Evolutionary conservation across 108 stramenopile species (phyloP).

Genomic region (Skeletonema potamos): DNA sequence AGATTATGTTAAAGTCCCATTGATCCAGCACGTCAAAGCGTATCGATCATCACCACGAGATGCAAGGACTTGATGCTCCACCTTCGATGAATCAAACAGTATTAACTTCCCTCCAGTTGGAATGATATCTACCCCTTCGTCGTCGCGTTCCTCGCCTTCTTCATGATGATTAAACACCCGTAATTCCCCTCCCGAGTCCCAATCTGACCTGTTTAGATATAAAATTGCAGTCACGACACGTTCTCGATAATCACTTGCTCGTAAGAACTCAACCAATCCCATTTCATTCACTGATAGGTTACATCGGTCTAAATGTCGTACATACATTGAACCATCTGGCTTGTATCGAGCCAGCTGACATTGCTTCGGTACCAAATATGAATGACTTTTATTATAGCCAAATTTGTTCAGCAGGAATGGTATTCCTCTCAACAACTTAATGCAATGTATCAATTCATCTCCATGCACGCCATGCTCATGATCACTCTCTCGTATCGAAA

Average conservation of each 20-base stretch:
- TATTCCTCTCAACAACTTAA: slow-evolving; percentile 22
- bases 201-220: slow-evolving; percentile 33
- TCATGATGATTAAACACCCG: neutral
- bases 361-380: slow-evolving; percentile 30
- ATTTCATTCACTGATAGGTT: slow-evolving; percentile 12
- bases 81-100: slow-evolving; percentile 22
- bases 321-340: slow-evolving; percentile 21
- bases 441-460: slow-evolving; percentile 20
- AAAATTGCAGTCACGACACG: slow-evolving; percentile 36
- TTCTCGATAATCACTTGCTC: slow-evolving; percentile 28
- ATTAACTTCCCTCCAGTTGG: slow-evolving; percentile 24
- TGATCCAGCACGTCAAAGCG: slow-evolving; percentile 27
- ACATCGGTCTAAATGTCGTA: slow-evolving; percentile 30
- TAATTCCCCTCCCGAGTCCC: slow-evolving; percentile 16
- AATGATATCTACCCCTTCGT: slow-evolving; percentile 4
- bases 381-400: neutral
- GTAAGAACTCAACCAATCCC: slow-evolving; percentile 29
- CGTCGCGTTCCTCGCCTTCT: neutral
- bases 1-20: neutral
- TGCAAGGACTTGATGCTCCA: slow-evolving; percentile 32
- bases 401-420: slow-evolving; percentile 6
- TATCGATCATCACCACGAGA: neutral
- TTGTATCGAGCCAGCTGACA: slow-evolving; percentile 39
- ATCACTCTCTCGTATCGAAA: slow-evolving; percentile 15
- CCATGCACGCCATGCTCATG: slow-evolving; percentile 6